phyloP scores from a whole-genome alignment of 1,284 basidiomycete genomes.

The Puccinia coronata region DNA sequence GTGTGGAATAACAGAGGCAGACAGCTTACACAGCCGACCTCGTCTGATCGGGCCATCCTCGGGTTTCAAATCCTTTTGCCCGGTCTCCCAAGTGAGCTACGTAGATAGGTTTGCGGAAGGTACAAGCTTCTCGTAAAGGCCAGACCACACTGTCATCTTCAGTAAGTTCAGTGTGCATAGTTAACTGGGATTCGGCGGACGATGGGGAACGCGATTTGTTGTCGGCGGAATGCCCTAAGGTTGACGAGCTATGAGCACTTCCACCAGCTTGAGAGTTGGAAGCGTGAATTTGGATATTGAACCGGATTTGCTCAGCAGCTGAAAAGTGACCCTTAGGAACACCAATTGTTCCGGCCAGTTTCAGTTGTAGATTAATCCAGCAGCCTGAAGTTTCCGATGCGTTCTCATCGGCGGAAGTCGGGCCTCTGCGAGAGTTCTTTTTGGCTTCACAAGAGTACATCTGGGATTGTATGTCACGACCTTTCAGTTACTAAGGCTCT shows the following conservation, averaged over 20 bases:
- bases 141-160: conserved; percentile 28
- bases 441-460: conserved; percentile 46
- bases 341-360: conserved; percentile 29
- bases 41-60: conserved; percentile 41
- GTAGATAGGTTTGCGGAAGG: conserved; percentile 39
- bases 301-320: conserved; percentile 29
- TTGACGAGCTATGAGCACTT: not conserved
- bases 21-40: conserved; percentile 39
- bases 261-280: conserved; percentile 1
- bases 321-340: conserved; percentile 39
- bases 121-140: conserved; percentile 46
- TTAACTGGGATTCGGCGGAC: conserved; percentile 1
- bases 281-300: conserved; percentile 19
- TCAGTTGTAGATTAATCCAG: conserved; percentile 15
- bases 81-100: conserved; percentile 39
- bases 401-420: not conserved
- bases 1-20: not conserved
- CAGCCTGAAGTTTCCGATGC: conserved; percentile 3
- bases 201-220: conserved; percentile 7
- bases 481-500: not conserved
- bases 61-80: conserved; percentile 27
- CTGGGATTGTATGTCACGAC: not conserved
- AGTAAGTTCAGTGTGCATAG: conserved; percentile 10
- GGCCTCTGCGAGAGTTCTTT: conserved; percentile 8
- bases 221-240: not conserved